These are phyloP conservation scores for Pleoardoris graminearum DNA, from an alignment of 2,329 filamentous ascomycete species.

Conservation along the genomic window DNA sequence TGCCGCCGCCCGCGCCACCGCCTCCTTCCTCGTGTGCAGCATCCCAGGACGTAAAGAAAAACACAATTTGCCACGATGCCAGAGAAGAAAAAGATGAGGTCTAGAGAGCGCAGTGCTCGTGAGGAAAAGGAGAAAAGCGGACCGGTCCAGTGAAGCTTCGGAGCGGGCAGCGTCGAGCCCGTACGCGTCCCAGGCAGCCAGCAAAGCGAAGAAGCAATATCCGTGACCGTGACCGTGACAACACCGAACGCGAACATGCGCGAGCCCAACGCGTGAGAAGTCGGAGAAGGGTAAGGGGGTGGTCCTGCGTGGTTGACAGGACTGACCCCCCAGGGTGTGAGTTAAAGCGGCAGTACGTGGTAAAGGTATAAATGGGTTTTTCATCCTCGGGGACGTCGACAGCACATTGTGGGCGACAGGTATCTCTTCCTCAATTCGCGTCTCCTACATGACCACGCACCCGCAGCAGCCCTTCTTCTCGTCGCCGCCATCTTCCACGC, in stretches of 20 bases:
- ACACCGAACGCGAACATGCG: neutral
- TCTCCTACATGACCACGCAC: slow-evolving; percentile 79
- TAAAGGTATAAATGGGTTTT: slow-evolving; percentile 38
- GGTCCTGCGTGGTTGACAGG: slow-evolving; percentile 6
- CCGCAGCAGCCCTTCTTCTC: slow-evolving; percentile 75
- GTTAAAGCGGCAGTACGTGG: slow-evolving; percentile 40
- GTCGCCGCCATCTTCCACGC: slow-evolving; percentile 69
- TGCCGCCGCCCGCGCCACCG: neutral
- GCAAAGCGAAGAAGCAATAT: neutral
- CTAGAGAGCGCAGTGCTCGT: slow-evolving; percentile 14
- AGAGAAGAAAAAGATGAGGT: slow-evolving; percentile 28
- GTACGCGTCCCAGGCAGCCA: slow-evolving; percentile 32
- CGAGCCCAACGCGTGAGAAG: neutral
- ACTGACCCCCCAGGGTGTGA: slow-evolving; percentile 13
- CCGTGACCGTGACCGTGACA: neutral
- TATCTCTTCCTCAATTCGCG: slow-evolving; percentile 24
- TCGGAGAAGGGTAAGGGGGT: slow-evolving; percentile 24
- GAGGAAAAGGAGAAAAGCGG: slow-evolving; percentile 18
- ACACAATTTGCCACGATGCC: slow-evolving; percentile 37
- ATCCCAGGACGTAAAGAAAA: slow-evolving; percentile 20
- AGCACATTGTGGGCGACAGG: slow-evolving; percentile 7
- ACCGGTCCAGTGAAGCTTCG: neutral
- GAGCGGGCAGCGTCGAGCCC: slow-evolving; percentile 16
- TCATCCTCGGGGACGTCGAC: slow-evolving; percentile 18
- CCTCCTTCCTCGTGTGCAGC: slow-evolving; percentile 14